Conservation (phyloP, 106 monocot species). For the Platanthera zijinensis region DNA sequence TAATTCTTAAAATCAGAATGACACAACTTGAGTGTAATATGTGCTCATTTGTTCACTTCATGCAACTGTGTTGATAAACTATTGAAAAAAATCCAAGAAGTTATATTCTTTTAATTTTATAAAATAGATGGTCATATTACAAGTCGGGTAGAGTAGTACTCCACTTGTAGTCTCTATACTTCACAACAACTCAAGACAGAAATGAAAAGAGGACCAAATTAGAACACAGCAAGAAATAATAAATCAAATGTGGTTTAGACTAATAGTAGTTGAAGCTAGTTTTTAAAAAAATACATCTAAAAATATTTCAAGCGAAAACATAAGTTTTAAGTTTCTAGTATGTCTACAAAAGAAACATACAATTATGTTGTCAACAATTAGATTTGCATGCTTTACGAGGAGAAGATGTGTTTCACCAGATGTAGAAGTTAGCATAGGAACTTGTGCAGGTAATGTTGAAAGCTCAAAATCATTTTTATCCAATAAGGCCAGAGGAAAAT, state of each 20-base stretch:
- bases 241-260: neutral
- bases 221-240: neutral
- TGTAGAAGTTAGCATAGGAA: slow-evolving; percentile 86
- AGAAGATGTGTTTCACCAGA: slow-evolving; percentile 95
- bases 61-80: neutral
- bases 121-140: neutral
- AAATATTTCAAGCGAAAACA: neutral
- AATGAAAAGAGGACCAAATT: neutral
- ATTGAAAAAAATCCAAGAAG: neutral
- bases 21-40: neutral
- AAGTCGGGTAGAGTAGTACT: neutral
- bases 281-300: neutral
- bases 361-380: slow-evolving; percentile 83
- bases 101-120: neutral
- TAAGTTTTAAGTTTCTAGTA: neutral
- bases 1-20: neutral
- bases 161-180: neutral
- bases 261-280: neutral
- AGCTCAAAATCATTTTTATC: slow-evolving; percentile 95
- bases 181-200: neutral
- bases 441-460: slow-evolving; percentile 81
- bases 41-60: neutral
- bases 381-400: slow-evolving; percentile 88
- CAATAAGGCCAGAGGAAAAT: slow-evolving; percentile 9
- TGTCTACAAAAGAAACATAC: neutral